These are phyloP conservation scores for Ophiocordyceps polyrhachis-furcata DNA, from an alignment of 2,329 filamentous ascomycete species.

Conservation along the genomic window DNA sequence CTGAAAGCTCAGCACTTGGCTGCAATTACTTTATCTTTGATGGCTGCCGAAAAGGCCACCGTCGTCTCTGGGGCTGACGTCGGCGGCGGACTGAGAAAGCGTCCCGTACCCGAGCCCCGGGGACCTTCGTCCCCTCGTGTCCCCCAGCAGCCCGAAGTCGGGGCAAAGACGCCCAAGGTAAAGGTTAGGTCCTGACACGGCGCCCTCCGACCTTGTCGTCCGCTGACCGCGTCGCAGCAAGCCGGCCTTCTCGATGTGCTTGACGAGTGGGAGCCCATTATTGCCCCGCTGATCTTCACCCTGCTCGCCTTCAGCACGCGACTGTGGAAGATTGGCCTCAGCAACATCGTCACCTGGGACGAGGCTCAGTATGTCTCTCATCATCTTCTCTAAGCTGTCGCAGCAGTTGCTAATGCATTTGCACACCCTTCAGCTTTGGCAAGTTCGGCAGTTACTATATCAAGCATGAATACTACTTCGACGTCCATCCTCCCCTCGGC, in stretches of 20 bases:
- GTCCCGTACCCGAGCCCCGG: slow-evolving; percentile 23
- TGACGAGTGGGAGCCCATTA: slow-evolving; percentile 42
- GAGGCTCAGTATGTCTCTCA: slow-evolving; percentile 39
- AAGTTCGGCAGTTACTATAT: slow-evolving; percentile 99
- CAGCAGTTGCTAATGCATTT: neutral
- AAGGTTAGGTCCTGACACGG: neutral
- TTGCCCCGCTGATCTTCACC: slow-evolving; percentile 43
- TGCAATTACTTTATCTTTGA: slow-evolving; percentile 10
- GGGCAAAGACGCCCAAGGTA: slow-evolving; percentile 26
- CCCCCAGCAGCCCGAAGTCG: slow-evolving; percentile 28
- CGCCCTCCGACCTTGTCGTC: neutral
- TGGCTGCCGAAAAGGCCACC: slow-evolving; percentile 36
- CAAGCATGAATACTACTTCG: slow-evolving; percentile 97
- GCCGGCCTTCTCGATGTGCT: slow-evolving; percentile 43
- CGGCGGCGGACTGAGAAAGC: slow-evolving; percentile 36
- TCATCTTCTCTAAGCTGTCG: neutral
- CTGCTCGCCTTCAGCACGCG: slow-evolving; percentile 46
- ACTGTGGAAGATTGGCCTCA: slow-evolving; percentile 50
- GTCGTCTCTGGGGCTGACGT: slow-evolving; percentile 42
- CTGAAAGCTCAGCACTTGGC: neutral
- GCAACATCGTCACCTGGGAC: slow-evolving; percentile 49
- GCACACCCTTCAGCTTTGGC: slow-evolving; percentile 43
- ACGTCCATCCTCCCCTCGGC: slow-evolving; percentile 78
- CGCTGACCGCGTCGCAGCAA: slow-evolving; percentile 16
- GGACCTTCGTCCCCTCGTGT: slow-evolving; percentile 11